Conservation (phyloP, 1,284 basidiomycete species). For the Ustilago loliicola region DNA sequence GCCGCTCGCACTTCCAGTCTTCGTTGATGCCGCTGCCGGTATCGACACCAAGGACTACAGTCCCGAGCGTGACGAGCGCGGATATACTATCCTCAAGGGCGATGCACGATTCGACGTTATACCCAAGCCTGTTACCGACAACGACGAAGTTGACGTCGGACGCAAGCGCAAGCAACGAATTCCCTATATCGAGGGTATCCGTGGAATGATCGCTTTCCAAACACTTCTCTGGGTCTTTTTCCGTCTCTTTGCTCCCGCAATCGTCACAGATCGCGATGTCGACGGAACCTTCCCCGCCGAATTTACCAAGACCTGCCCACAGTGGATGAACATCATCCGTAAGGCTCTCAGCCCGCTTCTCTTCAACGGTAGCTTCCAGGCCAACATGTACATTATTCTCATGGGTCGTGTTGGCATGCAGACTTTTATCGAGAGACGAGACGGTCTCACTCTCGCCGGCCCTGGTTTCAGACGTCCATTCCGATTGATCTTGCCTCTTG, state of each 20-base stretch:
- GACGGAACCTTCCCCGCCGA: constrained; percentile 51
- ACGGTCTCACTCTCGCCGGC: constrained; percentile 50
- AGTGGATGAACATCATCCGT: constrained; percentile 57
- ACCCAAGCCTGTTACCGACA: constrained; percentile 39
- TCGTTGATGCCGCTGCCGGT: constrained; percentile 40
- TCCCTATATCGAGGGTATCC: constrained; percentile 50
- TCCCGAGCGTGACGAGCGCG: constrained; percentile 44
- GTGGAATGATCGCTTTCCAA: constrained; percentile 55
- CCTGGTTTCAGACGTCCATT: constrained; percentile 59
- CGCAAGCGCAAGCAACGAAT: constrained; percentile 43
- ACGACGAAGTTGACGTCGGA: constrained; percentile 43
- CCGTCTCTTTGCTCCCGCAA: constrained; percentile 55
- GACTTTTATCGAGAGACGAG: constrained; percentile 57
- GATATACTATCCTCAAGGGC: constrained; percentile 45
- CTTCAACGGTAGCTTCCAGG: constrained; percentile 57
- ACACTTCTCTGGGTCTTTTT: constrained; percentile 61
- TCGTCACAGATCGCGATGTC: constrained; percentile 51
- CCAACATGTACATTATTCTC: constrained; percentile 60
- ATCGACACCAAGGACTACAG: constrained; percentile 28
- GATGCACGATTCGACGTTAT: constrained; percentile 50
- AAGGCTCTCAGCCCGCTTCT: constrained; percentile 55
- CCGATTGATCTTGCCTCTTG: constrained; percentile 54
- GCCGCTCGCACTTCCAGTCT: constrained; percentile 39
- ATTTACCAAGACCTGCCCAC: constrained; percentile 45
- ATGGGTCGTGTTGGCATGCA: constrained; percentile 51